These are phyloP conservation scores for Syncephalastrum racemosum DNA, from an alignment of 371 early-diverging fungal genomes.

Conservation along the genomic window DNA sequence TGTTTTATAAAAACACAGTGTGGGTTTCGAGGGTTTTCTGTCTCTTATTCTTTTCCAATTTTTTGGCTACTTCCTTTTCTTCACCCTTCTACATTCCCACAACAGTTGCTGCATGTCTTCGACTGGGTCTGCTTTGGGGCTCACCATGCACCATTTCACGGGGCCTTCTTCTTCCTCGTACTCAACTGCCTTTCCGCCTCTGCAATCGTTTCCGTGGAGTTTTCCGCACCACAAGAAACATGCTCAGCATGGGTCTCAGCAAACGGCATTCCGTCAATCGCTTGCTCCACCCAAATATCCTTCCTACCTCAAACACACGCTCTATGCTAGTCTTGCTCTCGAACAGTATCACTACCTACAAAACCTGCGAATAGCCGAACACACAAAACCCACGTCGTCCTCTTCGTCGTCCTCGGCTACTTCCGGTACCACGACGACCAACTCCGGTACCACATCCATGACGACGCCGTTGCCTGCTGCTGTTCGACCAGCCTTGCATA, in stretches of 20 bases:
- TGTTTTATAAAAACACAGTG: too few species aligned
- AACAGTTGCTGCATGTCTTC: constrained; percentile 11
- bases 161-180: constrained; percentile 14
- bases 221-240: constrained; percentile 7
- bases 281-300: constrained; percentile 28
- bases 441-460: neutral
- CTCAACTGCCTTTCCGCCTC: constrained; percentile 26
- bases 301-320: constrained; percentile 27
- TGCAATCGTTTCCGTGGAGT: constrained; percentile 23
- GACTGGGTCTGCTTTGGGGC: constrained; percentile 14
- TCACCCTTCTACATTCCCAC: too few species aligned
- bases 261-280: constrained; percentile 11
- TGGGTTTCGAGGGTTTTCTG: too few species aligned
- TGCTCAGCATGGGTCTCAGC: constrained; percentile 9
- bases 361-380: neutral
- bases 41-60: too few species aligned
- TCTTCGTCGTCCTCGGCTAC: constrained; percentile 2
- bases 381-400: neutral
- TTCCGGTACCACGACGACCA: neutral
- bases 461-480: neutral
- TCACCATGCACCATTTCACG: neutral
- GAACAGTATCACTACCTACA: constrained; percentile 23
- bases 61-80: too few species aligned
- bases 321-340: constrained; percentile 29
- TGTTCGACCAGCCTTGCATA: constrained; percentile 10